Conservation (phyloP, 2,329 filamentous ascomycete species). For the Stemphylium beticola region DNA sequence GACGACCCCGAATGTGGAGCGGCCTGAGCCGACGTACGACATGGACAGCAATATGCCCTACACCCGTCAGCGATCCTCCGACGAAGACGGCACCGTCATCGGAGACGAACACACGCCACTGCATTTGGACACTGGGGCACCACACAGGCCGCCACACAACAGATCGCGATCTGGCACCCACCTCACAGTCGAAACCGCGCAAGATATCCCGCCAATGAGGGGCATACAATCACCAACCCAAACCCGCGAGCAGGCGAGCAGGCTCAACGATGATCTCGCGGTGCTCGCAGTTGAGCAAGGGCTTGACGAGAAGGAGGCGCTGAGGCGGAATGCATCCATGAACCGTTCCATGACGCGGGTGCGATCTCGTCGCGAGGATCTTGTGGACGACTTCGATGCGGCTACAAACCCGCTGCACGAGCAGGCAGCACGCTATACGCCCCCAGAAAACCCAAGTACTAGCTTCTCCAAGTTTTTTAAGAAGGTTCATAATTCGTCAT, state of each 20-base stretch:
- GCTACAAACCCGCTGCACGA: slow-evolving; percentile 74
- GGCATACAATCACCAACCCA: slow-evolving; percentile 59
- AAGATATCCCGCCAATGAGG: slow-evolving; percentile 35
- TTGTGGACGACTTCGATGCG: slow-evolving; percentile 70
- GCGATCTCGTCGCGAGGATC: slow-evolving; percentile 61
- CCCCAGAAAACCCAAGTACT: slow-evolving; percentile 67
- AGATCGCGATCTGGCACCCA: slow-evolving; percentile 49
- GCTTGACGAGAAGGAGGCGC: slow-evolving; percentile 54
- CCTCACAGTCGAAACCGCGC: slow-evolving; percentile 57
- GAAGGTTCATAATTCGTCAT: slow-evolving; percentile 68
- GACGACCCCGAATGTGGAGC: slow-evolving; percentile 45
- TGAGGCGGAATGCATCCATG: slow-evolving; percentile 43
- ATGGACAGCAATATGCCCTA: slow-evolving; percentile 36
- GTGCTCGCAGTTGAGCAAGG: slow-evolving; percentile 70
- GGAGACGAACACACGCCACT: slow-evolving; percentile 37
- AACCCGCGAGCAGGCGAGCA: slow-evolving; percentile 64
- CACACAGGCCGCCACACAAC: slow-evolving; percentile 11
- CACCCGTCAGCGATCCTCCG: slow-evolving; percentile 43
- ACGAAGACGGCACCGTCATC: slow-evolving; percentile 48
- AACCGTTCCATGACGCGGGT: slow-evolving; percentile 58
- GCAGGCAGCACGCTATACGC: slow-evolving; percentile 68
- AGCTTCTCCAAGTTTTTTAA: slow-evolving; percentile 70
- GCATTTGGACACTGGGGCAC: slow-evolving; percentile 20
- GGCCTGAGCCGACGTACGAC: slow-evolving; percentile 46
- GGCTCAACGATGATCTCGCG: slow-evolving; percentile 70